Conservation (phyloP, 179 eudicot species). For the Silene noctiflora region DNA sequence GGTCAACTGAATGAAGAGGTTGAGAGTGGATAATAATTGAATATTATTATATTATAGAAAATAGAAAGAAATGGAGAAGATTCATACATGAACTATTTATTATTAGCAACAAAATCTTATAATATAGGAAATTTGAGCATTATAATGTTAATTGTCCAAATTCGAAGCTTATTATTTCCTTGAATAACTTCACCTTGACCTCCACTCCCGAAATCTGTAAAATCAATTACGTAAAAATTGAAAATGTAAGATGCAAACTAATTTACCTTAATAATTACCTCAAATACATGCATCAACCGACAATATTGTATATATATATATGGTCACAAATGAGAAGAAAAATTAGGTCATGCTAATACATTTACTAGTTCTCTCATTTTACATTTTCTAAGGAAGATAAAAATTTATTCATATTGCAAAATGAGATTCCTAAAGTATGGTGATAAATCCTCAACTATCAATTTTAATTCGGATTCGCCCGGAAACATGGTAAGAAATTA, state of each 20-base stretch:
- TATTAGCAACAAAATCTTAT: no score
- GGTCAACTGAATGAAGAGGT: no score
- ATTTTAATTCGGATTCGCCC: neutral
- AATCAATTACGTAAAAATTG: neutral
- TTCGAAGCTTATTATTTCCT: no score
- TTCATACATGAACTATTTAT: no score
- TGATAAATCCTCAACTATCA: neutral
- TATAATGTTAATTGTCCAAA: no score
- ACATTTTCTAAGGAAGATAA: neutral
- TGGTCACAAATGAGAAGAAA: neutral
- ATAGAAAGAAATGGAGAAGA: no score
- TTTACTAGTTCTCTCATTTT: neutral
- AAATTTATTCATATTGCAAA: neutral
- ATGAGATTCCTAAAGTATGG: neutral
- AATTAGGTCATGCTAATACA: neutral
- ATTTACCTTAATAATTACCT: neutral
- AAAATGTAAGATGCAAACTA: neutral
- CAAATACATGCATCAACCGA: neutral
- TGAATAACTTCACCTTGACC: no score
- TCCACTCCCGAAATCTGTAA: neutral
- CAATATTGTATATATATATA: neutral
- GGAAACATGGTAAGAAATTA: conserved; percentile 3
- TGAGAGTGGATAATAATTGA: no score
- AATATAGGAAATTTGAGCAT: no score
- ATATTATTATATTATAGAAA: no score